These are phyloP conservation scores for Orychophragmus violaceus DNA, from an alignment of 345 rosid genomes.

Conservation along the genomic window DNA sequence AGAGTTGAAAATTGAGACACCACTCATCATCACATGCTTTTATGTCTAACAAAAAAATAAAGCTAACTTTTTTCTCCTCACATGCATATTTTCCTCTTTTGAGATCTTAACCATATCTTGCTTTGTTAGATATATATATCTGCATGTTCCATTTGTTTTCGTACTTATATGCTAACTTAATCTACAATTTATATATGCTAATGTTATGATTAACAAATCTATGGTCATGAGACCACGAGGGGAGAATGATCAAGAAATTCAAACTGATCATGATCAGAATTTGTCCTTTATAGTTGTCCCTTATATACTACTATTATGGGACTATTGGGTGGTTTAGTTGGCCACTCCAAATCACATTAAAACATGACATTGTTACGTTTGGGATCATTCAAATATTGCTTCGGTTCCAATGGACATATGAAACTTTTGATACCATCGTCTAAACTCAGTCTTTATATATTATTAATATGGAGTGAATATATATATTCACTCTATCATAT, in stretches of 20 bases:
- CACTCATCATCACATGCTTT: conserved; percentile 19
- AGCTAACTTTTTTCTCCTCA: conserved; percentile 15
- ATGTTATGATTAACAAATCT: neutral
- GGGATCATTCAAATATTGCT: neutral
- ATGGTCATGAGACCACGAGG: neutral
- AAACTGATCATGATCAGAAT: neutral
- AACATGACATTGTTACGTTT: neutral
- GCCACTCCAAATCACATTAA: neutral
- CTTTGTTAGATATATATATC: neutral
- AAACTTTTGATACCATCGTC: neutral
- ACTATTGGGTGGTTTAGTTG: neutral
- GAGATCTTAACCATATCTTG: neutral
- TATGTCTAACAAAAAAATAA: conserved; percentile 6
- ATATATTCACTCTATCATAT: no score
- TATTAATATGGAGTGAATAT: neutral
- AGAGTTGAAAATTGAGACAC: conserved; percentile 13
- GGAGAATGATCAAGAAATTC: neutral
- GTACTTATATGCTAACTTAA: neutral
- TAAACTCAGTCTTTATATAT: neutral
- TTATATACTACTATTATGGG: neutral
- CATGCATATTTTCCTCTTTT: conserved; percentile 22
- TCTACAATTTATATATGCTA: neutral
- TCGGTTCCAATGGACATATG: neutral
- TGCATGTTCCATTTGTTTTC: neutral
- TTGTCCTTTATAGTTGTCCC: neutral